Conservation (phyloP, 108 stramenopile genomes). For the Nitzschia putrida region DNA sequence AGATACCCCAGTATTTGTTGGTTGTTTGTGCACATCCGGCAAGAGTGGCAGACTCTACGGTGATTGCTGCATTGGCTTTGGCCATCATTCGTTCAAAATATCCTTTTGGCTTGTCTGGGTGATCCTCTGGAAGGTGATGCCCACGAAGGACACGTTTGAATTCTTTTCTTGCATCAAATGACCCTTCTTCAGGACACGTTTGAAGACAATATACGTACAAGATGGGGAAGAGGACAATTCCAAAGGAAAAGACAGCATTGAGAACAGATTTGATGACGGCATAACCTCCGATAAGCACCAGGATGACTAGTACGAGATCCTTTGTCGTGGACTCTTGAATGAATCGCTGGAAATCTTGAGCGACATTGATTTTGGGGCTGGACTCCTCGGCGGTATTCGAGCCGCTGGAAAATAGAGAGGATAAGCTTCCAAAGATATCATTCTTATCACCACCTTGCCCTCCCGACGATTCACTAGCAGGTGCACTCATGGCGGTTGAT, state of each 20-base stretch:
- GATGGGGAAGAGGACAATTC: conserved; percentile 48
- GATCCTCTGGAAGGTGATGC: conserved; percentile 63
- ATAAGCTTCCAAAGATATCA: too few species aligned
- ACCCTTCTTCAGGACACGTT: conserved; percentile 52
- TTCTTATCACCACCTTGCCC: too few species aligned
- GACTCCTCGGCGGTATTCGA: too few species aligned
- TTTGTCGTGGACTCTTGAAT: background rate
- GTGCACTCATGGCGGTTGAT: too few species aligned
- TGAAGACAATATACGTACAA: conserved; percentile 53
- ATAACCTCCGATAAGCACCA: conserved; percentile 12
- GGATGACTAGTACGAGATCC: background rate
- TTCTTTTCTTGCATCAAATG: conserved; percentile 75
- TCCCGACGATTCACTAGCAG: too few species aligned
- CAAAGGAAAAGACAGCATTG: conserved; percentile 11
- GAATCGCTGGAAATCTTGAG: background rate
- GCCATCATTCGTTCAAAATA: conserved; percentile 50
- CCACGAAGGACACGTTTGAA: conserved; percentile 79
- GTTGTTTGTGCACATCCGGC: conserved; percentile 55
- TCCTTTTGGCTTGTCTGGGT: conserved; percentile 66
- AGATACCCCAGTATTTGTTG: conserved; percentile 41
- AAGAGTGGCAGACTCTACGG: conserved; percentile 65
- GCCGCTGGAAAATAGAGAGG: too few species aligned
- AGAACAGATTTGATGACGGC: background rate
- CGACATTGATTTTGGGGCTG: too few species aligned
- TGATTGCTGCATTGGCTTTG: conserved; percentile 55